phyloP scores from a whole-genome alignment of 139 green algal genomes.

The Chlorella sp. region DNA sequence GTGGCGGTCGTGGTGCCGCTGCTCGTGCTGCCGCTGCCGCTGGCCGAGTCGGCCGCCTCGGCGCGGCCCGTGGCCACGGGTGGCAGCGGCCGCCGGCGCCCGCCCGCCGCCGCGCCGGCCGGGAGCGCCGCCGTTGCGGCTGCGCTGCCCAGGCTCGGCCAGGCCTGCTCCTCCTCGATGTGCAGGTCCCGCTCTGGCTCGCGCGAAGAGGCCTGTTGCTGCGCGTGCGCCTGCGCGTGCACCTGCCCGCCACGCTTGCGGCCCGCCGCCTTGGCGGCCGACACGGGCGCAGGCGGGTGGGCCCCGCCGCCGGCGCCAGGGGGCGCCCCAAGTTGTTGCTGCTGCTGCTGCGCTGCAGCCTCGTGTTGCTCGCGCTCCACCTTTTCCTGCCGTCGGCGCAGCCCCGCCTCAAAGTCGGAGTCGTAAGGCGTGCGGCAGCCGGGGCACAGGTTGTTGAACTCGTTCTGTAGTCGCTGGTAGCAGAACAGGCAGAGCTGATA shows the following conservation, averaged over 20 bases:
- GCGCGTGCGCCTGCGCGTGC: neutral
- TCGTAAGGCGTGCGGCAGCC: conserved; percentile 20
- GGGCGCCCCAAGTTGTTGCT: no score
- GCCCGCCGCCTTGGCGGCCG: no score
- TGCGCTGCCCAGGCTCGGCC: conserved; percentile 16
- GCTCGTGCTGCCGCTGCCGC: conserved; percentile 26
- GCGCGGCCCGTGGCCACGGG: no score
- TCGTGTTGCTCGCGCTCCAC: conserved; percentile 14
- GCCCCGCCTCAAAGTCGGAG: conserved; percentile 19
- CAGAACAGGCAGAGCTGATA: conserved; percentile 69
- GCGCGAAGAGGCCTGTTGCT: neutral
- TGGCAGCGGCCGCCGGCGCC: no score
- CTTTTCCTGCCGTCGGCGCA: conserved; percentile 19
- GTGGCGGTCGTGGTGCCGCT: conserved; percentile 22
- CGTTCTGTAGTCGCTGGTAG: conserved; percentile 44
- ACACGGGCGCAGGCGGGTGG: no score
- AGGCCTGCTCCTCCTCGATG: conserved; percentile 37
- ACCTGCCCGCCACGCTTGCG: no score
- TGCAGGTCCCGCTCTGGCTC: conserved; percentile 21
- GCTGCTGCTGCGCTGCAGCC: neutral
- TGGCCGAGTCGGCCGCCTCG: no score
- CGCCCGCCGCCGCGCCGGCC: neutral
- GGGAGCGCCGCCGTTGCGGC: neutral
- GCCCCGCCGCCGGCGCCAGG: no score
- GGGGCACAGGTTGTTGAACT: conserved; percentile 45